Evolutionary conservation across 345 rosid species (phyloP).

Genomic region (Diplotaxis tenuifolia): DNA sequence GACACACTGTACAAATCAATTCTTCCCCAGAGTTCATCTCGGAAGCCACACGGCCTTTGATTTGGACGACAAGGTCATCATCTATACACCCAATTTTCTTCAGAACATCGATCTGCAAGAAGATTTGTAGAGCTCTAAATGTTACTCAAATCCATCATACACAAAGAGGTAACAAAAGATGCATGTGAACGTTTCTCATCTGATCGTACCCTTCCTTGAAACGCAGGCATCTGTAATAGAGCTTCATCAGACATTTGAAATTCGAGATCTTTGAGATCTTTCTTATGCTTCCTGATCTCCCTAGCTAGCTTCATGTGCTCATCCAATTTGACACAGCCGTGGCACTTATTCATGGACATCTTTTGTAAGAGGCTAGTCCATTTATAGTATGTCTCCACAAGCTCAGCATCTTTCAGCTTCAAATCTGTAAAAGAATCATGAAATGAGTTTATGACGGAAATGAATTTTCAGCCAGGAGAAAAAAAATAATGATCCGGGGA

Average conservation of each 20-base stretch:
- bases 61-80: slow-evolving; percentile 84
- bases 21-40: slow-evolving; percentile 99
- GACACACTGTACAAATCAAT: slow-evolving; percentile 78
- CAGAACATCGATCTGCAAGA: slow-evolving; percentile 80
- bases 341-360: slow-evolving; percentile 84
- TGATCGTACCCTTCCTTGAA: slow-evolving; percentile 83
- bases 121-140: slow-evolving; percentile 14
- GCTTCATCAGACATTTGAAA: slow-evolving; percentile 90
- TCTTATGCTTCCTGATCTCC: slow-evolving; percentile 61
- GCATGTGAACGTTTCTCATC: slow-evolving; percentile 15
- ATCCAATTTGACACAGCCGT: slow-evolving; percentile 77
- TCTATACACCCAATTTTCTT: slow-evolving; percentile 86
- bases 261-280: slow-evolving; percentile 57
- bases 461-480: not conserved
- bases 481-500: not conserved
- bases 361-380: slow-evolving; percentile 65
- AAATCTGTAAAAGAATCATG: slow-evolving; percentile 53
- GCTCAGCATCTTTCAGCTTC: slow-evolving; percentile 64
- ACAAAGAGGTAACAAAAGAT: slow-evolving; percentile 12
- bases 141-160: slow-evolving; percentile 13
- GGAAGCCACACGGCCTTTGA: slow-evolving; percentile 97
- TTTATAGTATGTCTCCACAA: slow-evolving; percentile 57
- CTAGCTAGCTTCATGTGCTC: slow-evolving; percentile 76
- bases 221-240: slow-evolving; percentile 90
- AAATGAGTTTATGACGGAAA: slow-evolving; percentile 2